A percentile compares a stretch with the other conserved stretches of the same genome.
Evolutionary conservation across 306 rosid species (phyloP).

Genomic region (Oemleria cerasiformis): DNA sequence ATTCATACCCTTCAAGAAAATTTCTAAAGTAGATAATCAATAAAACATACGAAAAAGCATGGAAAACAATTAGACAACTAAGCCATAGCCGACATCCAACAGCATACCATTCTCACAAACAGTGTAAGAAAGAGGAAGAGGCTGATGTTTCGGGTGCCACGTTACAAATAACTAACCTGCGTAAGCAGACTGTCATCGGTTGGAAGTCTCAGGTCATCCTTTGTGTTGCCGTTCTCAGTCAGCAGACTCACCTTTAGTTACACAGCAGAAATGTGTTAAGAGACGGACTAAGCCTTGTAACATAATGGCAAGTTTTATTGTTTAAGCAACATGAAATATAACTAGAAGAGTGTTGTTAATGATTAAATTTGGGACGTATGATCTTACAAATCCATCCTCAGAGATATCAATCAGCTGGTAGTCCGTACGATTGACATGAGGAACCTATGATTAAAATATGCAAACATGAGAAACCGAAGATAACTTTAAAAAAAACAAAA

Average conservation of each 20-base stretch:
- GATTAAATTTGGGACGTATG: not conserved
- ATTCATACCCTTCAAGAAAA: too few relatives aligned
- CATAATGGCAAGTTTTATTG: too few relatives aligned
- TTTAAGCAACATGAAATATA: not conserved
- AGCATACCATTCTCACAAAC: not conserved
- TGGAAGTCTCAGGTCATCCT: constrained; percentile 97
- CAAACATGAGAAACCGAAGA: not conserved
- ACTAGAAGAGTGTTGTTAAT: not conserved
- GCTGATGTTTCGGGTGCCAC: not conserved
- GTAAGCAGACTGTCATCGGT: constrained; percentile 78
- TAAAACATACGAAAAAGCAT: not conserved
- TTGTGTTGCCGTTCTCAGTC: constrained; percentile 86
- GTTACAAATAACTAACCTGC: constrained; percentile 48
- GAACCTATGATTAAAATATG: constrained; percentile 52
- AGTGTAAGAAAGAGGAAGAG: not conserved
- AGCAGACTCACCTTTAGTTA: constrained; percentile 78
- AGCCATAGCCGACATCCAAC: not conserved
- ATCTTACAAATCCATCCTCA: constrained; percentile 95
- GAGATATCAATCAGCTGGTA: constrained; percentile 95
- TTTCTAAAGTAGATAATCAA: not conserved
- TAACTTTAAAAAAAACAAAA: not conserved
- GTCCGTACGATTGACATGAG: constrained; percentile 93
- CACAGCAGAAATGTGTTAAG: not conserved
- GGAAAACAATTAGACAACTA: not conserved
- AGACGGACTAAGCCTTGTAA: not conserved